phyloP scores from a whole-genome alignment of 225 moss, liverwort and hornwort genomes.

The Bryum argenteum region DNA sequence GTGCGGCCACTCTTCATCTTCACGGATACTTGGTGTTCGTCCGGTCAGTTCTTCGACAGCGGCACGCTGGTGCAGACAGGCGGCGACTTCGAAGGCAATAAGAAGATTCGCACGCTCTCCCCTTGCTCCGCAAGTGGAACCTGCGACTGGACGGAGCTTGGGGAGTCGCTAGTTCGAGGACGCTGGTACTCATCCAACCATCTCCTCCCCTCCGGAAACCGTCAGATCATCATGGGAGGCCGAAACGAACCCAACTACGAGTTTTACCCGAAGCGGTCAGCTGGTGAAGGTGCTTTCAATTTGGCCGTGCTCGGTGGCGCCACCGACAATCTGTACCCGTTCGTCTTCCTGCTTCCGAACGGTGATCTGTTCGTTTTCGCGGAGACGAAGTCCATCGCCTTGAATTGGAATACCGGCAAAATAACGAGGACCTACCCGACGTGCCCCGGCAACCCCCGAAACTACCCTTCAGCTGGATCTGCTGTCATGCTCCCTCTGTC shows the following conservation, averaged over 20 bases:
- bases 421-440: conserved; percentile 24
- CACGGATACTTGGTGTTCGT: conserved; percentile 32
- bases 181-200: conserved; percentile 33
- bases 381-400: conserved; percentile 9
- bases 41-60: conserved; percentile 18
- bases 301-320: neutral
- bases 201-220: neutral
- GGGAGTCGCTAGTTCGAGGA: neutral
- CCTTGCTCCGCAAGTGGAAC: neutral
- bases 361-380: conserved; percentile 41
- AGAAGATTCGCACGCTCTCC: neutral
- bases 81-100: conserved; percentile 22
- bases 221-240: conserved; percentile 30
- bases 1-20: conserved; percentile 20
- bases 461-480: conserved; percentile 49
- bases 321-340: conserved; percentile 25
- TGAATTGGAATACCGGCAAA: conserved; percentile 34
- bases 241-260: conserved; percentile 6
- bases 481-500: conserved; percentile 43
- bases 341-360: conserved; percentile 25
- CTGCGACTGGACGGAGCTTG: conserved; percentile 34
- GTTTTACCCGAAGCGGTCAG: conserved; percentile 21
- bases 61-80: conserved; percentile 29
- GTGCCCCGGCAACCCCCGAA: conserved; percentile 37
- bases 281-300: conserved; percentile 6